Base-by-base conservation (phyloP, 2,329 filamentous ascomycete genomes). In the Triangularia verruculosa region DNA sequence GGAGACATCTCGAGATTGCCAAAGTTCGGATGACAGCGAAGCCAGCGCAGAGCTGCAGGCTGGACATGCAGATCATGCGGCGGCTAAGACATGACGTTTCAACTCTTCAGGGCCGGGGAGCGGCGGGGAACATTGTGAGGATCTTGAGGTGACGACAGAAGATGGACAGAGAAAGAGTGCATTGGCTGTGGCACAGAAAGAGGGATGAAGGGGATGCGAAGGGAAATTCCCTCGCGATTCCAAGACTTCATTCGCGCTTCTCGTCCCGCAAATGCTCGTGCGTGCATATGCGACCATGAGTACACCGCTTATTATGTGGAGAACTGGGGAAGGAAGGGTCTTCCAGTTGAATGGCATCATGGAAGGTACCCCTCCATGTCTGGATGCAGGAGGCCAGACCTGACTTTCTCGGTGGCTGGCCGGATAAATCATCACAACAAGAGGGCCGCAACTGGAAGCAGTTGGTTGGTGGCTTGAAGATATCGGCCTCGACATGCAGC, bases 301-400 rank as follows among this genome's bases (percentile, higher is more conserved):
- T 24, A 30, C 52, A 32, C 34, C 20, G 34, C 57, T 28, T 52
- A 59, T 59, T 20, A 28, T 59, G 57, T 59, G 57, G 57, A 39
- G 56, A 58, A 17, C 39, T 39, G 4, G 34, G 7, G n/a, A n/a
- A n/a, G n/a, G n/a, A n/a, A n/a, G 3, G 34, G 15, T 12, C 30
- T 12, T 32, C 11, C n/a, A n/a, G n/a, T n/a, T n/a, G n/a, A n/a
- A n/a, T n/a, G n/a, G n/a, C 30, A 32, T 7, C 30, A 4, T 39
- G 15, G 34, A 39, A 39, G 34, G 30, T 32, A 12, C 30, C 30
- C 30, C 34, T 39, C 34, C 34, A 39, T 4, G 34, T 4, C 3
- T 15, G 20, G 39, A 20, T 47, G n/a, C 39, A 47, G 8, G 39
- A 47, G n/a, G 39, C 39, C 8, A 47, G 13, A 47, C 39, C n/a